Base-by-base conservation (phyloP, 2,329 filamentous ascomycete genomes). In the Fusarium illudens region DNA sequence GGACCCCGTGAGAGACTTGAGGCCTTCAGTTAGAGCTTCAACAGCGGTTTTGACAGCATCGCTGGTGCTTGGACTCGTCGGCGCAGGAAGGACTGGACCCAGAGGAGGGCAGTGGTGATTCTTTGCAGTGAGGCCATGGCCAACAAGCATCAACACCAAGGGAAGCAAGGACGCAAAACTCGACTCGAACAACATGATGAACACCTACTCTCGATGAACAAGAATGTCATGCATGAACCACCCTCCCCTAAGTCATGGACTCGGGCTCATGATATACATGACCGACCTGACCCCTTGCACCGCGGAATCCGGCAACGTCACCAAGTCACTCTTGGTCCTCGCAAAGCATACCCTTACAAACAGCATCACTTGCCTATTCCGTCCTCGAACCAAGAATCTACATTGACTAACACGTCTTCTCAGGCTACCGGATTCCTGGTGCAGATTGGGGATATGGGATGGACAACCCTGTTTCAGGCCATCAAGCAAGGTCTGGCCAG, bases 51-150 rank as follows among this genome's bases (percentile, higher is more conserved):
- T 52, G 8, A 63, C 59, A 4, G 39, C 34, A 29, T 25, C 8
- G n/a, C 29, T 32, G 7, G 52, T 51, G 29, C 59, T 39, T 17
- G 48, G 61, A 12, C 32, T 19, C 1, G 22, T 58, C 5, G 61
- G 61, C 11, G 46, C 32, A 8, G 59, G 61, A 13, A 63, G 59
- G 12, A 63, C 59, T 1, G 59, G 30, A 1, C 61, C 61, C 15
- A 62, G 30, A 4, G 59, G 59, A 12, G 61, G 61, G 3, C 61
- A 64, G 15, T 64, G 61, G 9, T 62, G 22, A 9, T 57, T 62
- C 32, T 64, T 64, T 34, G 59, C 59, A 51, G 60, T 49, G 9
- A 62, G 20, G 9, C 13, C 60, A 55, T 61, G 12, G 39, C 39
- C 9, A 22, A 19, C 44, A 36, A 62, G 12, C 33, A 37, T 19